Evolutionary conservation across 768 basidiomycete species (phyloP), one percentile per base, ranked within the genome.

Genomic region (Suillus clintonianus): DNA sequence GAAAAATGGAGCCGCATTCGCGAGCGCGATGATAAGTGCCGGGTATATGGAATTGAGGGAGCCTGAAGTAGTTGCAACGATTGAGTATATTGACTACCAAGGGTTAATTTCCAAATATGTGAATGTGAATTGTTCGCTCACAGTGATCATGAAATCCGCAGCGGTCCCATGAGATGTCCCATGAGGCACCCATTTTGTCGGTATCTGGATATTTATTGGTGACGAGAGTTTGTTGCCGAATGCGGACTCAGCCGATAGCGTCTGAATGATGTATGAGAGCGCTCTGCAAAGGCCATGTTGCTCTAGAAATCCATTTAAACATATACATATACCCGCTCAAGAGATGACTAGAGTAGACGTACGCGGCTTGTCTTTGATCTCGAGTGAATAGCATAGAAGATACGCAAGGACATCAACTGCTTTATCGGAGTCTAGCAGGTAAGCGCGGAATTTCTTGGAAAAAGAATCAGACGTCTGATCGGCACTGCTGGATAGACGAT

Each of bases 351-450:
- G 54, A 19, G 54, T 13, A 50, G 42, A 76, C 88, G 72, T 72
- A 97, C 95, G 88, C 64, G 95, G 91, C 77, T 94, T 94, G 71
- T 98, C 96, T 76, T 97, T 97, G 71, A 95, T 88, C 65, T 96
- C 94, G 32, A 97, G 80, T 56, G 86, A 86, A 72, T 90, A 91
- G 69, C 90, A 90, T 15, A 97, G 77, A 41, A 97, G 83, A 74
- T 92, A 89, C 0, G 85, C 90, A 32, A 94, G 78, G 5, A 95
- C 71, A 70, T 96, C 91, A 74, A 86, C 87, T 2, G 86, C 86
- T 72, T 85, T 89, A 41, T 94, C 92, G 2, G 90, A 91, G 59
- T 95, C 91, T 14, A 96, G 76, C 9, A 96, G 78, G 72, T 89
- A 89, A n/a, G 81, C 77, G 24, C 92, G 86, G 77, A 98, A 96